phyloP scores from a whole-genome alignment of 2,329 filamentous ascomycete species.

The Pseudopyricularia cyperi region DNA sequence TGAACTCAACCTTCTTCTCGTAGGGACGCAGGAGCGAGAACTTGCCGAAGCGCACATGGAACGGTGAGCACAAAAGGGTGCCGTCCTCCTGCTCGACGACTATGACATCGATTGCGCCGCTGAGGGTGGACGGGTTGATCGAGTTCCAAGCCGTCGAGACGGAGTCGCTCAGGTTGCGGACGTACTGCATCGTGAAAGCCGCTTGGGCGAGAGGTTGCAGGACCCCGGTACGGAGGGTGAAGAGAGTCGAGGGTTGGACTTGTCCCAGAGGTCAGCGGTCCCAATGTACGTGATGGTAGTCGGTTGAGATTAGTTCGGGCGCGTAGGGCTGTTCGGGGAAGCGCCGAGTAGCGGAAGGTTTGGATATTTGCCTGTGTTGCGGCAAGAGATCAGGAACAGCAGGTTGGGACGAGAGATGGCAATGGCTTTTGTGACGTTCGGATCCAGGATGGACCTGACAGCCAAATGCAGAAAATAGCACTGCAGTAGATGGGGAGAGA shows the following conservation, averaged over 20 bases:
- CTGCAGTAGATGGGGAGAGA: background rate
- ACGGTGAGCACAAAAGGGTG: slow-evolving; percentile 79
- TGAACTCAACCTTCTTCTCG: slow-evolving; percentile 98
- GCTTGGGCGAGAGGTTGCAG: background rate
- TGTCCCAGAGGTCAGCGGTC: background rate
- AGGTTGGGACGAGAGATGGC: background rate
- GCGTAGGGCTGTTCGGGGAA: background rate
- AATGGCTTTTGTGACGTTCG: background rate
- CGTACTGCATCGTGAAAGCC: slow-evolving; percentile 76
- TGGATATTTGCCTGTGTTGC: background rate
- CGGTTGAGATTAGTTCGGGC: background rate
- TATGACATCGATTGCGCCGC: slow-evolving; percentile 96
- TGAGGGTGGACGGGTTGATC: slow-evolving; percentile 94
- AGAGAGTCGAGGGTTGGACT: background rate
- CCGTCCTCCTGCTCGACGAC: slow-evolving; percentile 95
- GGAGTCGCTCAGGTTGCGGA: slow-evolving; percentile 84
- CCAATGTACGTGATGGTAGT: background rate
- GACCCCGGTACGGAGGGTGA: background rate
- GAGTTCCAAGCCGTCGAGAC: slow-evolving; percentile 99
- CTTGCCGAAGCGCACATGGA: slow-evolving; percentile 98
- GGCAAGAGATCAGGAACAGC: background rate
- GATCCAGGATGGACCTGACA: background rate
- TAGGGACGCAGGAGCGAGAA: slow-evolving; percentile 89
- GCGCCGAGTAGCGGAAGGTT: background rate
- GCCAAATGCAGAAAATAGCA: background rate